These are phyloP conservation scores for Suhomyces bolitotheri DNA, from an alignment of 1,139 yeast species.

Conservation along the genomic window DNA sequence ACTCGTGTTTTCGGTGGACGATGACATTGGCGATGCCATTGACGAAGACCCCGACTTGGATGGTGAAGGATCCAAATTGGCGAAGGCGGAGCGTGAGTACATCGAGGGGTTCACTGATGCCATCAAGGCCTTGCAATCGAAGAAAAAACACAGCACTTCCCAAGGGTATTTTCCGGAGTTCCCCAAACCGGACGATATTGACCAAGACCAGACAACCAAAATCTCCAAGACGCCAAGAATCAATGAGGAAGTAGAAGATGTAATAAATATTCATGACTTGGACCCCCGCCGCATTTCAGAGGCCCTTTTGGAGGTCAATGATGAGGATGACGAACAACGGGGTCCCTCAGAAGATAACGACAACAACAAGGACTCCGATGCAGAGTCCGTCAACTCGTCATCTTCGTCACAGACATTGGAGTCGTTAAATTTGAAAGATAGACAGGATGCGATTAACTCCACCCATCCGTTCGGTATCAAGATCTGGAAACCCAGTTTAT, in stretches of 20 bases:
- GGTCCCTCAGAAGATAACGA: constrained; percentile 17
- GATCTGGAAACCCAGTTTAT: constrained; percentile 97
- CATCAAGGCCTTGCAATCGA: constrained; percentile 42
- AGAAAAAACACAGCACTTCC: constrained; percentile 14
- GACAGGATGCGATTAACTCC: constrained; percentile 93
- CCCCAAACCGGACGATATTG: neutral
- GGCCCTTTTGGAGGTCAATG: neutral
- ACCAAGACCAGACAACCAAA: neutral
- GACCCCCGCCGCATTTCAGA: neutral
- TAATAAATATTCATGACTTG: neutral
- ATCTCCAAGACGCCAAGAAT: neutral
- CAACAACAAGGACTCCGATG: constrained; percentile 30
- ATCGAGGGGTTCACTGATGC: constrained; percentile 76
- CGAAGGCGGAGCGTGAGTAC: constrained; percentile 54
- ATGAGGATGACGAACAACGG: constrained; percentile 3
- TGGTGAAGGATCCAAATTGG: constrained; percentile 25
- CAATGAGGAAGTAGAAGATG: neutral
- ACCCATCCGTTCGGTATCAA: constrained; percentile 98
- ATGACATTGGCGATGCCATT: constrained; percentile 49
- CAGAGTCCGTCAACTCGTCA: constrained; percentile 30
- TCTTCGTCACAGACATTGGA: constrained; percentile 64
- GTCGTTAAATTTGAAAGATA: constrained; percentile 84
- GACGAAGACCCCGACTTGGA: constrained; percentile 42
- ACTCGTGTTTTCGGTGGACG: constrained; percentile 70
- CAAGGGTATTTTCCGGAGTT: constrained; percentile 16